Percentiles rank a stretch among this genome's conserved stretches.
These are phyloP conservation scores for Podaxis sp. DNA, from an alignment of 768 basidiomycete genomes.

Conservation along the genomic window DNA sequence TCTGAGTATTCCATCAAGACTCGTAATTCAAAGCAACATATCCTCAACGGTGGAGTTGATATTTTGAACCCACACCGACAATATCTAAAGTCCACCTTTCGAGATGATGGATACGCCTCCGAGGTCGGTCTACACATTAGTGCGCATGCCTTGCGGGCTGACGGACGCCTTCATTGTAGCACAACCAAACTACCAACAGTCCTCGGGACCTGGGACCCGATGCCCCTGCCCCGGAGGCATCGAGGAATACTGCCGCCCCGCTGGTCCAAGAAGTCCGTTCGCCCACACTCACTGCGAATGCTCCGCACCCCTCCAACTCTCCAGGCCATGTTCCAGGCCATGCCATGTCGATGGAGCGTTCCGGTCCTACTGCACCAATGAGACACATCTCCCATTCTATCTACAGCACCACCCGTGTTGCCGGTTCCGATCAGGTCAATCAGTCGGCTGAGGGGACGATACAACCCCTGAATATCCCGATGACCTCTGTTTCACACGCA, in stretches of 20 bases:
- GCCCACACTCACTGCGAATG: neutral
- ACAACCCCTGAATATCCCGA: neutral
- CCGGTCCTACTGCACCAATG: neutral
- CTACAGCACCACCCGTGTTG: neutral
- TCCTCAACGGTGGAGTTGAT: neutral
- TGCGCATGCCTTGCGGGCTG: neutral
- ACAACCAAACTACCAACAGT: neutral
- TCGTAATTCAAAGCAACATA: neutral
- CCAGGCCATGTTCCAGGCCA: neutral
- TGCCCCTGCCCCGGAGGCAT: neutral
- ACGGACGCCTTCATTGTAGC: neutral
- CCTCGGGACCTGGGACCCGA: neutral
- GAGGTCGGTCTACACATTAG: neutral
- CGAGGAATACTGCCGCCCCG: neutral
- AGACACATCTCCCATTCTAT: neutral
- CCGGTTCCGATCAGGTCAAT: neutral
- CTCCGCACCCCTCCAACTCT: neutral
- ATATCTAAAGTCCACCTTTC: neutral
- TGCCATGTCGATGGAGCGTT: neutral
- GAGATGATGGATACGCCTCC: slow-evolving; percentile 2
- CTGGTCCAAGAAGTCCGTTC: neutral
- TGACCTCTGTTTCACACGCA: neutral
- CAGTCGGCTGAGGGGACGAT: neutral
- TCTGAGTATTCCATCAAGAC: neutral
- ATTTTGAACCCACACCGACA: neutral